Conservation (phyloP, 2,329 filamentous ascomycete genomes). For the Sclerotiophoma versabilis region DNA sequence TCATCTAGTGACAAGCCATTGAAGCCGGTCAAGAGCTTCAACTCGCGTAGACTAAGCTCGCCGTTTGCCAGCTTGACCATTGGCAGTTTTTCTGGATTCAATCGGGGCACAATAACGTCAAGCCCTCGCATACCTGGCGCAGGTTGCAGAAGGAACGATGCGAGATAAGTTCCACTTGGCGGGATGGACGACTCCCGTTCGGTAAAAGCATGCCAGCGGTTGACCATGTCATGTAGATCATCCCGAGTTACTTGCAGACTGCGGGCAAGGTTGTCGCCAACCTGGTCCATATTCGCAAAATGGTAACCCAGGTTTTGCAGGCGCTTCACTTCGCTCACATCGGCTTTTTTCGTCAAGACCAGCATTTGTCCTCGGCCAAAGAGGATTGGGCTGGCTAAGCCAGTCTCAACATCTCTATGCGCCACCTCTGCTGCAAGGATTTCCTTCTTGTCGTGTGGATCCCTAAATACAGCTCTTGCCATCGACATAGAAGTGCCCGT, state of each 20-base stretch:
- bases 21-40: constrained; percentile 32
- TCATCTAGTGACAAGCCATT: constrained; percentile 39
- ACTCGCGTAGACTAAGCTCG: constrained; percentile 35
- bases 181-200: constrained; percentile 54
- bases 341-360: constrained; percentile 74
- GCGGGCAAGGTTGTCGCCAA: constrained; percentile 71
- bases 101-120: constrained; percentile 54
- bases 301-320: constrained; percentile 77
- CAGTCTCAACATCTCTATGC: constrained; percentile 51
- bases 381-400: constrained; percentile 41
- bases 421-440: constrained; percentile 37
- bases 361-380: constrained; percentile 79
- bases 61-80: constrained; percentile 51
- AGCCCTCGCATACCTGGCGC: constrained; percentile 50
- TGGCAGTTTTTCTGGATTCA: constrained; percentile 52
- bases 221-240: constrained; percentile 68
- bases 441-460: constrained; percentile 25
- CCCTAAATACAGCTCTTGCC: constrained; percentile 64
- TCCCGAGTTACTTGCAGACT: constrained; percentile 75
- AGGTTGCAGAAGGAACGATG: constrained; percentile 51
- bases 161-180: constrained; percentile 50
- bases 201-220: constrained; percentile 67
- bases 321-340: constrained; percentile 65
- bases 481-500: constrained; percentile 68
- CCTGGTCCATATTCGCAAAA: constrained; percentile 68